Evolutionary conservation across 2,329 filamentous ascomycete genomes (phyloP), one percentile per base, ranked within the genome.

Genomic region (Talaromyces sp.): DNA sequence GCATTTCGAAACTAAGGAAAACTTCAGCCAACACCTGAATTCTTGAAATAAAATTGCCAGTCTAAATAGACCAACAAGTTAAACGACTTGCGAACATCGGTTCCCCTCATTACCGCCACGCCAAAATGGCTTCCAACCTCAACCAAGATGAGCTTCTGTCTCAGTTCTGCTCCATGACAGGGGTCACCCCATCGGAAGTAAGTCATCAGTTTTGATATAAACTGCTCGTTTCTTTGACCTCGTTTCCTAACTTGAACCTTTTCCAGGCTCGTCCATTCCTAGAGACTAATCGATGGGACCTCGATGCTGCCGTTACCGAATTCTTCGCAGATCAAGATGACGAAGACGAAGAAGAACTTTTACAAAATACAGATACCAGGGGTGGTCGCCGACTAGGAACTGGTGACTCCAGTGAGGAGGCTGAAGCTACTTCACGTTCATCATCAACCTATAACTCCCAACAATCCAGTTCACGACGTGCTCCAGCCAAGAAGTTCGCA

Each of bases 211-310:
- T 22, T 25, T 17, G 11, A 17, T 46, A 17, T 2, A 6, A 25
- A 8, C 48, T 3, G 6, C 3, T 6, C 33, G 9, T 6, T 25
- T 51, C 17, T n/a, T 37, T 11, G 19, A 10, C 2, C 5, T 6
- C 19, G 5, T 2, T 2, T 52, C 2, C 22, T 37, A 10, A 40
- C 9, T 43, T 46, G 15, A 57, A 19, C 43, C 28, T 40, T 21
- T 21, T 9, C 28, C 62, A 91, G 88, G 88, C 88, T 48, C 78
- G 79, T 57, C 80, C 86, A 61, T 88, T 88, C 64, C 83, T 93
- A 7, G 77, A 79, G 21, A 80, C 81, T 36, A 85, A 81, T 66
- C 75, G 81, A 63, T 91, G 88, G 86, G 81, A 91, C 66, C 74
- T 89, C 43, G 78, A 81, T 63, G 75, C 78, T 9, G 87, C 87